phyloP scores from a whole-genome alignment of 192 early-diverging fungal species.

The Powellomyces hirtus region DNA sequence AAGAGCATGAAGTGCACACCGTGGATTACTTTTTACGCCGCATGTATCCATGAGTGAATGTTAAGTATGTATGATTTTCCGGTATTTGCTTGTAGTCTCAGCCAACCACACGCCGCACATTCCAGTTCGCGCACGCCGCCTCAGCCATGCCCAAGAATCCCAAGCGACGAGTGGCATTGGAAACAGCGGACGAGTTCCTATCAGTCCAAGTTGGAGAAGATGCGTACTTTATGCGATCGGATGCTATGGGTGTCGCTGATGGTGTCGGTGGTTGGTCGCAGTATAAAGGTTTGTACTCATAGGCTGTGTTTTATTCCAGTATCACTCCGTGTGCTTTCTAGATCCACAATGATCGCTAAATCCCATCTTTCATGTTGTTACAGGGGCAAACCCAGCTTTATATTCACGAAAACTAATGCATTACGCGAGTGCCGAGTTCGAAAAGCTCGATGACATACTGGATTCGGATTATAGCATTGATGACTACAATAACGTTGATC shows the following conservation, averaged over 20 bases:
- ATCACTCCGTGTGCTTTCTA: background rate
- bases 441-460: conserved; percentile 80
- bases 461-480: conserved; percentile 66
- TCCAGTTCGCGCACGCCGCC: conserved; percentile 60
- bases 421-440: conserved; percentile 77
- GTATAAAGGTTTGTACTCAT: conserved; percentile 39
- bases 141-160: conserved; percentile 55
- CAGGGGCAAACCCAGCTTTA: conserved; percentile 85
- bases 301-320: background rate
- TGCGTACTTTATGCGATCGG: conserved; percentile 82
- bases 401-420: conserved; percentile 96
- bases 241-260: conserved; percentile 90
- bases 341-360: background rate
- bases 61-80: background rate
- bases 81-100: background rate
- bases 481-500: conserved; percentile 76
- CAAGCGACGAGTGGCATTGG: background rate
- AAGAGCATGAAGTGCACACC: background rate
- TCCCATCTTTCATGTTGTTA: background rate
- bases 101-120: conserved; percentile 29
- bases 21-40: background rate
- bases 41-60: too few relatives aligned
- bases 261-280: conserved; percentile 95
- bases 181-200: conserved; percentile 8
- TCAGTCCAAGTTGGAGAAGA: conserved; percentile 82